These are phyloP conservation scores for Claviceps fusiformis DNA, from an alignment of 2,329 filamentous ascomycete species.

Conservation along the genomic window DNA sequence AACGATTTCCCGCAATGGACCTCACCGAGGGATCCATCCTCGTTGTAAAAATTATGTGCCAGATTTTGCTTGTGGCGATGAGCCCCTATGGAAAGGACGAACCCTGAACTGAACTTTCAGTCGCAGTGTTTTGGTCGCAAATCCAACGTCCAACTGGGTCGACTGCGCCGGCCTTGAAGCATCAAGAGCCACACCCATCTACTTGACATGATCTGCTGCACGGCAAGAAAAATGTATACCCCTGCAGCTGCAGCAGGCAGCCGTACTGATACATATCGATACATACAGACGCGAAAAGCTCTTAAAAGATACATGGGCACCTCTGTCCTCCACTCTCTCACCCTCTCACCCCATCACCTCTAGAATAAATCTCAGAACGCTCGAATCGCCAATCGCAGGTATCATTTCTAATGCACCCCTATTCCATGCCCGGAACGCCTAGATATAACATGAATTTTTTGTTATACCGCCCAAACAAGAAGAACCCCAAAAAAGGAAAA, in stretches of 20 bases:
- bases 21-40: no score
- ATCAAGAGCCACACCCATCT: no score
- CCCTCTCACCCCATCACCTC: background rate
- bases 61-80: no score
- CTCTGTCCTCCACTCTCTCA: background rate
- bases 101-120: no score
- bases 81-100: no score
- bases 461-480: background rate
- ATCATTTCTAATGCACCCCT: conserved; percentile 3
- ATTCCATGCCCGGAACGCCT: conserved; percentile 1
- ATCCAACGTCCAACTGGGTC: no score
- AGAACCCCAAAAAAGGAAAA: background rate
- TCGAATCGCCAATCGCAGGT: conserved; percentile 2
- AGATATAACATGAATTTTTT: background rate
- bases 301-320: background rate
- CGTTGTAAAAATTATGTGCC: no score
- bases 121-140: no score
- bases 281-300: background rate
- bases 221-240: no score
- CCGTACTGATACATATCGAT: background rate
- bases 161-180: no score
- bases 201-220: no score
- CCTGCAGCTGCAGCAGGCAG: background rate
- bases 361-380: background rate
- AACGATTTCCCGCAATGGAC: no score